Percentiles rank a stretch among this genome's conserved stretches.
These are phyloP conservation scores for Pyrenula aspistea DNA, from an alignment of 495 filamentous ascomycete genomes.

Conservation along the genomic window DNA sequence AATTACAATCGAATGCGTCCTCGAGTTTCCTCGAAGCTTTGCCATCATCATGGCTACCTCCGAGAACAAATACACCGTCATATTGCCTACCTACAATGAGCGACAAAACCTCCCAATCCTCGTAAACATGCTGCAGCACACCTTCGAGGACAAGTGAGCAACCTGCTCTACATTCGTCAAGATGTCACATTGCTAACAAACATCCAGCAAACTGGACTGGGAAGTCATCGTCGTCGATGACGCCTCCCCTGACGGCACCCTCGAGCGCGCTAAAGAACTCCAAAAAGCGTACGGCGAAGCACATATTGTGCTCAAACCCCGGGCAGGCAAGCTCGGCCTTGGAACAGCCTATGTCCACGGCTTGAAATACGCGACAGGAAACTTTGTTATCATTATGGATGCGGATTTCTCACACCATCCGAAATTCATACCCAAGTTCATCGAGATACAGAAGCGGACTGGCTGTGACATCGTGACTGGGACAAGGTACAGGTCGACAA, in stretches of 20 bases:
- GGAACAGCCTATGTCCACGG: slow-evolving; percentile 97
- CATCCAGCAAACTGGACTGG: slow-evolving; percentile 88
- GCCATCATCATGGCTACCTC: slow-evolving; percentile 25
- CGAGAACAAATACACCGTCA: slow-evolving; percentile 83
- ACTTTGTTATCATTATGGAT: slow-evolving; percentile 99
- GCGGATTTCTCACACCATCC: slow-evolving; percentile 98
- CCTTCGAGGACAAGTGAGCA: slow-evolving; percentile 69
- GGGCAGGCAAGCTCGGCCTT: slow-evolving; percentile 87
- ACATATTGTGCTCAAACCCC: slow-evolving; percentile 73
- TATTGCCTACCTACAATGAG: slow-evolving; percentile 97
- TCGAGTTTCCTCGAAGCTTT: not conserved
- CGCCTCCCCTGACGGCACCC: slow-evolving; percentile 90
- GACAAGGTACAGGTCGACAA: slow-evolving; percentile 71
- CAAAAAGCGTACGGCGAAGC: slow-evolving; percentile 63
- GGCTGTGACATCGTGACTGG: slow-evolving; percentile 95
- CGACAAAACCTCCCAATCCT: slow-evolving; percentile 93
- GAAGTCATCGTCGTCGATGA: slow-evolving; percentile 97
- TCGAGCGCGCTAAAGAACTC: slow-evolving; percentile 79
- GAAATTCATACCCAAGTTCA: slow-evolving; percentile 89
- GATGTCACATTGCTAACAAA: not conserved
- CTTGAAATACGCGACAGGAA: slow-evolving; percentile 73
- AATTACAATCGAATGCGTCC: not conserved
- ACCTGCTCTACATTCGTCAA: too few relatives aligned
- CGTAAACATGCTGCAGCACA: slow-evolving; percentile 81
- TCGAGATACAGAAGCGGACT: slow-evolving; percentile 51